These are phyloP conservation scores for Corylus heterophylla DNA, from an alignment of 306 rosid species.

Conservation along the genomic window DNA sequence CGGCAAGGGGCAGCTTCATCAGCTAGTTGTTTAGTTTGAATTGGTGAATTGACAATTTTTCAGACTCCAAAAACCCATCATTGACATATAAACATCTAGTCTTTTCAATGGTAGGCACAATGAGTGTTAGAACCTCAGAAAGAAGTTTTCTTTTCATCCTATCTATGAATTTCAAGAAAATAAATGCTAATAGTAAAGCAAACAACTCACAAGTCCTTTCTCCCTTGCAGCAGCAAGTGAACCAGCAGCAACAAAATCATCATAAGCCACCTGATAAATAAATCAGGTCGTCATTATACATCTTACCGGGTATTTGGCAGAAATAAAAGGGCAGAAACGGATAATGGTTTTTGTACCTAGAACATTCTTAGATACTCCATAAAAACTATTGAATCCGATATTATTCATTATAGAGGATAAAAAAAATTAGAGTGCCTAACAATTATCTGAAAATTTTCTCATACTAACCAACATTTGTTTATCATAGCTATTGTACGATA, in stretches of 20 bases:
- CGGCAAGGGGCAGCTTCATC: background rate
- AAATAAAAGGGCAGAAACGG: background rate
- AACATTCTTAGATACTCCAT: slow-evolving; percentile 10
- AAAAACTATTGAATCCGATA: background rate
- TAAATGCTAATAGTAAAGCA: slow-evolving; percentile 15
- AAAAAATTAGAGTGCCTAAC: slow-evolving; percentile 6
- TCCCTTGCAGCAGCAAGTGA: slow-evolving; percentile 92
- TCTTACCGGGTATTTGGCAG: background rate
- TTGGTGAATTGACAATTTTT: background rate
- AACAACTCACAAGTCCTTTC: slow-evolving; percentile 84
- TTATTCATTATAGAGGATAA: background rate
- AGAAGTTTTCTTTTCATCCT: background rate
- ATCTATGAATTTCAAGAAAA: background rate
- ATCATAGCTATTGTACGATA: background rate
- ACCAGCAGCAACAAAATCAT: slow-evolving; percentile 84
- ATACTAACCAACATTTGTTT: slow-evolving; percentile 1
- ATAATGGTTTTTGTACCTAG: background rate
- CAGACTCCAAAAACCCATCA: background rate
- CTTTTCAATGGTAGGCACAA: background rate
- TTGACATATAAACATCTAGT: background rate
- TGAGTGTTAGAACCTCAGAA: background rate
- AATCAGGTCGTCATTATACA: background rate
- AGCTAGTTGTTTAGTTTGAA: background rate
- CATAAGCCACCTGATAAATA: slow-evolving; percentile 69
- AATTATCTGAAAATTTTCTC: background rate